Conservation (phyloP, 2,329 filamentous ascomycete genomes). For the Xylariaceae sp. region DNA sequence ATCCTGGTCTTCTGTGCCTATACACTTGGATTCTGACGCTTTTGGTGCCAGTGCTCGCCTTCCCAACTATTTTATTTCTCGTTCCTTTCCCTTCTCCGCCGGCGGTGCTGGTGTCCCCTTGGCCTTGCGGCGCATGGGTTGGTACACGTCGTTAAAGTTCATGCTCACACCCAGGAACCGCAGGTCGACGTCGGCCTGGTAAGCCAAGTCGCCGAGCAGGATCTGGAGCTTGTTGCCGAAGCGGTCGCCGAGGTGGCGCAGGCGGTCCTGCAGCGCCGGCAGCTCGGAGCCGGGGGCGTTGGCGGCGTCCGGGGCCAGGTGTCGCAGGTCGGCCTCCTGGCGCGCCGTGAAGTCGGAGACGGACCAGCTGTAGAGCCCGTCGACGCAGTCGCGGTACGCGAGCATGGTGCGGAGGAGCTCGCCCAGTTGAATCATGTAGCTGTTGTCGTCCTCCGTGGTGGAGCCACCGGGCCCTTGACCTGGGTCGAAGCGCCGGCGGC, state of each 20-base stretch:
- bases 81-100: conserved; percentile 12
- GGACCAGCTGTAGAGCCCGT: conserved; percentile 90
- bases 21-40: too few relatives aligned
- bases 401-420: conserved; percentile 94
- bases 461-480: conserved; percentile 33
- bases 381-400: conserved; percentile 85
- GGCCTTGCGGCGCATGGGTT: conserved; percentile 65
- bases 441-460: conserved; percentile 59
- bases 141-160: conserved; percentile 98
- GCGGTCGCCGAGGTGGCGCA: conserved; percentile 67
- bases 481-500: conserved; percentile 40
- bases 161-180: conserved; percentile 93
- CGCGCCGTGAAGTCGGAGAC: conserved; percentile 89
- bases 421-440: conserved; percentile 86
- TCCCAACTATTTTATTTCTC: conserved; percentile 2
- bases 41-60: too few relatives aligned
- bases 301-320: conserved; percentile 43
- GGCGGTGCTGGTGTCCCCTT: conserved; percentile 28
- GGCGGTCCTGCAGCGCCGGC: conserved; percentile 67
- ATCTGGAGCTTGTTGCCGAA: conserved; percentile 77
- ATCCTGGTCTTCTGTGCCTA: too few relatives aligned
- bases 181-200: conserved; percentile 93
- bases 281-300: conserved; percentile 56
- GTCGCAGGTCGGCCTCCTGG: conserved; percentile 71
- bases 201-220: conserved; percentile 82